Evolutionary conservation across 306 rosid genomes (phyloP), one percentile per base, ranked within the genome.

Genomic region (Alnus rubra): DNA sequence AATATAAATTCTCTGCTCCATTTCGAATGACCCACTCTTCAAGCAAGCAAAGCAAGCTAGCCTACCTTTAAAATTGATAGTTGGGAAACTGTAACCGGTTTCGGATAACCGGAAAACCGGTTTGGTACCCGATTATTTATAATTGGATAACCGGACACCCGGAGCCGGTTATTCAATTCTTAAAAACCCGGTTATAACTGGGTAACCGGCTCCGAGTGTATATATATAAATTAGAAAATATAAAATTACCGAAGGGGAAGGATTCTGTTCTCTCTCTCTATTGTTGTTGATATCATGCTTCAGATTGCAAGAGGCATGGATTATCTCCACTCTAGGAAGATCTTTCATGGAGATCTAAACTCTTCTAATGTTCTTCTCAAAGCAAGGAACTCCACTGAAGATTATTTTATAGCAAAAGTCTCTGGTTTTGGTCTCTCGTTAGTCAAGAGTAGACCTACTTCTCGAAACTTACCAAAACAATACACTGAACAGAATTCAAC

Each of bases 301-400:
- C 99, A 96, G 76, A 91, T 96, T 75, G 96, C 98, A 0, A 87
- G 98, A 81, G 98, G 97, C 58, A 89, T 93, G 83, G 96, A 91
- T 63, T 88, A 91, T 44, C 93, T 96, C 7, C 98, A 96, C 79
- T 89, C 94, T 11, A 84, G 71, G 72, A 89, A 87, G 28, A 86
- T 93, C 54, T 90, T 64, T 74, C 98, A 96, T 79, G 99, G 99
- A 31, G 86, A 90, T 54, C 87, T 96, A 71, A 90, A 90, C 80
- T 98, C 98, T 64, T 76, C 37, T 14, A 89, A 86, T 44, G 44
- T 96, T 37, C 80, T 90, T 39, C 88, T 96, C 80, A 89, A 78
- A 77, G 70, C 85, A 7, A 87, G 97, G 75, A 93, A 80, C 79
- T 84, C 83, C 4, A 86, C 87, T 31, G 98, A 96, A 79, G 93